A percentile compares a stretch with the other conserved stretches of the same genome.
Evolutionary conservation across 495 filamentous ascomycete species (phyloP).

Genomic region (Hypoxylon perforatum): DNA sequence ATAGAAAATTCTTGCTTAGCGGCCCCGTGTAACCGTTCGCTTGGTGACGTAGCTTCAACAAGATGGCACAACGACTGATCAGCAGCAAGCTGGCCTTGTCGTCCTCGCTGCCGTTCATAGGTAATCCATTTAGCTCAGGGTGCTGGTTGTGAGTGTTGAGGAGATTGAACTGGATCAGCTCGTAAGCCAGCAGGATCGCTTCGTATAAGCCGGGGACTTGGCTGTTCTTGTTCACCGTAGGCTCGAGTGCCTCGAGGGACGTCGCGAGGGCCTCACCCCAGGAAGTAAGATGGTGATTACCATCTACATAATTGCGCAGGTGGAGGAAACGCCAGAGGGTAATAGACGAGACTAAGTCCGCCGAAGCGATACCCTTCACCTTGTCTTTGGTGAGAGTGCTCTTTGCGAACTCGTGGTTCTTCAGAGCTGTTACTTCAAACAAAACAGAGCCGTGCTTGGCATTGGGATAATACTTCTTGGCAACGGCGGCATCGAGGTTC

Average conservation of each 20-base stretch:
- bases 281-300: conserved; percentile 79
- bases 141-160: conserved; percentile 73
- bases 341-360: conserved; percentile 79
- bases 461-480: conserved; percentile 56
- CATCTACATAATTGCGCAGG: conserved; percentile 84
- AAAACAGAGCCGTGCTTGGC: conserved; percentile 66
- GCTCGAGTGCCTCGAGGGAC: conserved; percentile 70
- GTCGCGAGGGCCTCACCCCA: conserved; percentile 85
- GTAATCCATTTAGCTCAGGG: conserved; percentile 61
- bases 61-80: conserved; percentile 83
- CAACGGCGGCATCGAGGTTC: conserved; percentile 71
- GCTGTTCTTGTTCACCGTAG: conserved; percentile 70
- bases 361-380: conserved; percentile 61
- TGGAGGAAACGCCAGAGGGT: conserved; percentile 89
- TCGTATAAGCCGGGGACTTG: conserved; percentile 55
- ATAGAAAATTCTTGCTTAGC: conserved; percentile 87
- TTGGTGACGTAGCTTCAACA: conserved; percentile 84
- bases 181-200: conserved; percentile 74
- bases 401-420: conserved; percentile 71
- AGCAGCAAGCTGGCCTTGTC: conserved; percentile 79
- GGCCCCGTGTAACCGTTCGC: conserved; percentile 93
- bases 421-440: conserved; percentile 68
- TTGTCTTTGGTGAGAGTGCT: conserved; percentile 68
- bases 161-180: conserved; percentile 79
- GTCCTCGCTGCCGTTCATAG: conserved; percentile 60